phyloP scores from a whole-genome alignment of 1,284 basidiomycete species.

The Heterobasidion irregulare region DNA sequence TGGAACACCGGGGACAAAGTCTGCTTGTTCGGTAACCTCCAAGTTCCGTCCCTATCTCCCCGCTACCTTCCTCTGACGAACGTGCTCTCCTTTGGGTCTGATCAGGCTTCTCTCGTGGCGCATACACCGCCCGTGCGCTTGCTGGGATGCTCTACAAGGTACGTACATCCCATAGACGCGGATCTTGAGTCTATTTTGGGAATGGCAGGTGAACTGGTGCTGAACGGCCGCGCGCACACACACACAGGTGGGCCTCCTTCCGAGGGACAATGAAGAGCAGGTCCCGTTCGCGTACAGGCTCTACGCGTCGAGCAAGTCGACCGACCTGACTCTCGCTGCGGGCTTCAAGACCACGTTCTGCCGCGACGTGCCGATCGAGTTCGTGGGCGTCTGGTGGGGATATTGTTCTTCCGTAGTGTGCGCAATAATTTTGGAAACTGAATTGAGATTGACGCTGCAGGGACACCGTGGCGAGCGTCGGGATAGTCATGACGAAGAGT shows the following conservation, averaged over 20 bases:
- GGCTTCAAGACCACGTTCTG: constrained; percentile 66
- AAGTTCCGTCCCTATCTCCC: not conserved
- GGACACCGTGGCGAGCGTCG: constrained; percentile 65
- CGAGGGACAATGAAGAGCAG: constrained; percentile 49
- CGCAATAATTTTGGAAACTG: not conserved
- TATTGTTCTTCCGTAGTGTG: not conserved
- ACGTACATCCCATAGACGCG: not conserved
- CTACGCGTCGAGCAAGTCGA: constrained; percentile 39
- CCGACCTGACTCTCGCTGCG: constrained; percentile 28
- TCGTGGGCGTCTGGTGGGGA: constrained; percentile 57
- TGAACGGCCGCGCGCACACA: not conserved
- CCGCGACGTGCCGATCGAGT: constrained; percentile 47
- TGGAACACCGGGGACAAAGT: constrained; percentile 43
- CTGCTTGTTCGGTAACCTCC: constrained; percentile 49
- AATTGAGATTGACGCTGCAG: constrained; percentile 20
- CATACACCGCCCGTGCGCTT: constrained; percentile 69
- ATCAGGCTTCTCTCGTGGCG: constrained; percentile 65
- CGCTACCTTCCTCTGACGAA: not conserved
- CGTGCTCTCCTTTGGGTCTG: not conserved
- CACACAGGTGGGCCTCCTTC: constrained; percentile 49
- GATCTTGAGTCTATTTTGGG: not conserved
- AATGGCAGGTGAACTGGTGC: not conserved
- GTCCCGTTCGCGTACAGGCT: constrained; percentile 60
- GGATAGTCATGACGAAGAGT: constrained; percentile 40
- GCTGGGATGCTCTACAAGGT: constrained; percentile 51